Conservation (phyloP, 192 early-diverging fungal species). For the Coemansia sp. region DNA sequence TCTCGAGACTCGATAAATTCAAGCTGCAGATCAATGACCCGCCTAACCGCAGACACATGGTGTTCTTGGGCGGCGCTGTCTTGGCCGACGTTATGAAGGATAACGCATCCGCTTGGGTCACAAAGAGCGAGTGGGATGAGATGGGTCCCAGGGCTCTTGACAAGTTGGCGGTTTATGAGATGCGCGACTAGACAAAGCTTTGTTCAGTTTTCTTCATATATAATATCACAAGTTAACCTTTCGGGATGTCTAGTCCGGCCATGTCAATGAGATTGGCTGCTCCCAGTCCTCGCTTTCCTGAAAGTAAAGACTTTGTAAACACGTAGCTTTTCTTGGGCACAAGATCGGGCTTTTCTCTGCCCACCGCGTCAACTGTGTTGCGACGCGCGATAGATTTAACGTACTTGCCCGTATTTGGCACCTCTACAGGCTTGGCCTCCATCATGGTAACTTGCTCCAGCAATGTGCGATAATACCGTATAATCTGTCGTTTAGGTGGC, state of each 20-base stretch:
- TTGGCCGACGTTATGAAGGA: slow-evolving; percentile 94
- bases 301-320: slow-evolving; percentile 25
- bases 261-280: slow-evolving; percentile 30
- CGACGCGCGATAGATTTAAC: slow-evolving; percentile 11
- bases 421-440: slow-evolving; percentile 15
- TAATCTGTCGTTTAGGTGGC: slow-evolving; percentile 23
- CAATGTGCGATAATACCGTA: slow-evolving; percentile 37
- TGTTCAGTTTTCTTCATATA: slow-evolving; percentile 8
- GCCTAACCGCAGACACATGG: slow-evolving; percentile 97
- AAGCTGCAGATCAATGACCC: slow-evolving; percentile 98
- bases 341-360: slow-evolving; percentile 17
- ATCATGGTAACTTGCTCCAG: slow-evolving; percentile 30
- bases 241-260: slow-evolving; percentile 2
- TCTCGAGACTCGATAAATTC: slow-evolving; percentile 82
- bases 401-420: slow-evolving; percentile 24
- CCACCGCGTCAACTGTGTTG: slow-evolving; percentile 10
- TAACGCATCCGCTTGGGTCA: slow-evolving; percentile 87
- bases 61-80: slow-evolving; percentile 97
- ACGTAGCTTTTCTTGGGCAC: slow-evolving; percentile 22
- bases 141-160: slow-evolving; percentile 75
- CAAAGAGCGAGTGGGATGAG: slow-evolving; percentile 94
- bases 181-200: slow-evolving; percentile 27
- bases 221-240: not conserved
- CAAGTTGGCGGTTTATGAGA: slow-evolving; percentile 42
- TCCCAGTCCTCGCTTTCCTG: slow-evolving; percentile 20